Base-by-base conservation (phyloP, 305 asterid species). In the Ilex paraguariensis region DNA sequence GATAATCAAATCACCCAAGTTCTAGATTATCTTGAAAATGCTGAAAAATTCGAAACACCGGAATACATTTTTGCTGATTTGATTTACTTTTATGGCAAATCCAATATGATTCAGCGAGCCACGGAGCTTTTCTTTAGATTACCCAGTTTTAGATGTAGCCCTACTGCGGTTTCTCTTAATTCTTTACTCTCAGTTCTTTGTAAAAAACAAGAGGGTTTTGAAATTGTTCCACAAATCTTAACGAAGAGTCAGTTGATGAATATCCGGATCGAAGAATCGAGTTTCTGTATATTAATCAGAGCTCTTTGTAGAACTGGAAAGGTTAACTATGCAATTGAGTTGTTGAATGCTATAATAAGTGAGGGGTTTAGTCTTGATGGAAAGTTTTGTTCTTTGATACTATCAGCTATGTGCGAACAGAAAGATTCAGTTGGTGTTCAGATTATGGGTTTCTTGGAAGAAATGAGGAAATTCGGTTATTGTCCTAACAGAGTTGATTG, bases 281-380 rank as follows among this genome's bases (percentile, higher is more conserved):
- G 77, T 59, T 83, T 77, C 61, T 70, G 62, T 67, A 75, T 87
- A 66, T 69, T 90, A 67, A 79, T 87, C 69, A 75, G 69, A 68
- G 89, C 82, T 51, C 87, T 87, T 65, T 90, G 96, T 69, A 57
- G 59, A 67, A 60, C 66, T 55, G 85, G 91, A 56, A 77, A 69
- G 14, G 68, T 72, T 7, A 66, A 67, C 49, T 39, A 61, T 44
- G 92, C 91, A 31, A 61, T 78, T 62, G 83, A 75, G 66, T 44
- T 90, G 67, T 55, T 85, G 70, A 60, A 76, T 31, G 65, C 64
- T 15, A 74, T 86, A 83, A 86, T 67, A 59, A 78, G 69, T 15
- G 82, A 82, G 45, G 90, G 92, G 31, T 84, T 77, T 62, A 51
- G 44, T 66, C 59, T 77, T 6, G 92, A 82, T 72, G 78, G 69